A percentile compares a stretch with the other conserved stretches of the same genome.
Evolutionary conservation across 2,329 filamentous ascomycete species (phyloP).

Genomic region (Phymatotrichopsis omnivora): DNA sequence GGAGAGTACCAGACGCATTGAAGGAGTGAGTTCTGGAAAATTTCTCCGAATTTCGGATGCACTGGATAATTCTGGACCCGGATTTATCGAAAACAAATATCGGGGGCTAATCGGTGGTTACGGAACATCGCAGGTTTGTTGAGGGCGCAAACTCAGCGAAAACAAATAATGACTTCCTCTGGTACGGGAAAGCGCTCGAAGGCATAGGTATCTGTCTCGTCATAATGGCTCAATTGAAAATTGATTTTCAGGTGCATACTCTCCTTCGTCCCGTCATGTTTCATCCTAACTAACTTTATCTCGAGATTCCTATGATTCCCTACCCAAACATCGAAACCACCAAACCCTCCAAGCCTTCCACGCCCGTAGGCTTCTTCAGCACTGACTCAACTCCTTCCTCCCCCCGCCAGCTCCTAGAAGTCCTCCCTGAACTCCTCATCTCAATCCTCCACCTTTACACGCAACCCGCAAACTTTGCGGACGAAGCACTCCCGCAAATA

Average conservation of each 20-base stretch:
- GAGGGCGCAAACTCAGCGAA: slow-evolving; percentile 71
- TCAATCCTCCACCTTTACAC: slow-evolving; percentile 65
- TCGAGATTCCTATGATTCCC: slow-evolving; percentile 26
- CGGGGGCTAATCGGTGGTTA: slow-evolving; percentile 9
- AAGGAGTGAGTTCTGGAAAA: slow-evolving; percentile 46
- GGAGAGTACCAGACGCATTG: slow-evolving; percentile 80
- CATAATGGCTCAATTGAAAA: slow-evolving; percentile 70
- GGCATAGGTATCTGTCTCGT: slow-evolving; percentile 73
- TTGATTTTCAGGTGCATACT: slow-evolving; percentile 66
- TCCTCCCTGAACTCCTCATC: slow-evolving; percentile 65
- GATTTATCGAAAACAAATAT: not conserved
- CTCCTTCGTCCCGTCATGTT: slow-evolving; percentile 39
- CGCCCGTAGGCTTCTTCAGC: slow-evolving; percentile 21
- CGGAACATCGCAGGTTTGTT: slow-evolving; percentile 41
- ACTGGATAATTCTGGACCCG: too few species aligned
- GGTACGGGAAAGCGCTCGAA: slow-evolving; percentile 93
- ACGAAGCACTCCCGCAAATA: slow-evolving; percentile 60
- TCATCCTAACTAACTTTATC: slow-evolving; percentile 2
- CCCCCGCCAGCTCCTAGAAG: slow-evolving; percentile 11
- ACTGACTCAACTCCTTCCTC: slow-evolving; percentile 17
- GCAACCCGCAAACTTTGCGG: slow-evolving; percentile 50
- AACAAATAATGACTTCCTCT: slow-evolving; percentile 80
- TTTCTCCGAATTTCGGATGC: too few species aligned
- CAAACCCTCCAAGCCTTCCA: slow-evolving; percentile 30
- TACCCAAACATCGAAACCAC: slow-evolving; percentile 28